phyloP scores from a whole-genome alignment of 2,329 filamentous ascomycete species.

The Phoma herbarum region DNA sequence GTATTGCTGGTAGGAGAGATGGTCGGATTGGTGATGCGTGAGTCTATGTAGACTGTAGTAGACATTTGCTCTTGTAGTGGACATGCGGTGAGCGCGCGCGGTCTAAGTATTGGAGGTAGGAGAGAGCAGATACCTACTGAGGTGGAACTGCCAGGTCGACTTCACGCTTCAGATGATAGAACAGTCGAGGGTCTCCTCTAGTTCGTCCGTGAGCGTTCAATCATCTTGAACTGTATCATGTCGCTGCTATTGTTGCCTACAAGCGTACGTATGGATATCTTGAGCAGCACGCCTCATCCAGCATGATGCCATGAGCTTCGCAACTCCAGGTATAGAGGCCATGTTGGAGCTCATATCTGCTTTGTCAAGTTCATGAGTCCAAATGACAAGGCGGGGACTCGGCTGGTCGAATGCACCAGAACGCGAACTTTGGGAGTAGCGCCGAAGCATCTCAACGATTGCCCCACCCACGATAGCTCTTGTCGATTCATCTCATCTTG shows the following conservation, averaged over 20 bases:
- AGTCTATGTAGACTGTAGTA: not conserved
- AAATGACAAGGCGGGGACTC: slow-evolving; percentile 5
- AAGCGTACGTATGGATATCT: not conserved
- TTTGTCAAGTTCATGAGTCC: not conserved
- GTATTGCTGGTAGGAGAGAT: not conserved
- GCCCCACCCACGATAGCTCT: slow-evolving; percentile 15
- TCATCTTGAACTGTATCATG: not conserved
- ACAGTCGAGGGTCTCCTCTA: not conserved
- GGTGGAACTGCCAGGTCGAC: not conserved
- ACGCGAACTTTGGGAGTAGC: slow-evolving; percentile 22
- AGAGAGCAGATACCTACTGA: not conserved
- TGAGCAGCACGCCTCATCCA: not conserved
- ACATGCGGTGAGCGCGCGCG: not conserved
- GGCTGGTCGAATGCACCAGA: slow-evolving; percentile 22
- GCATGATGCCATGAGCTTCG: not conserved
- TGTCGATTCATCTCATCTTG: not conserved
- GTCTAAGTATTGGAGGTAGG: no score
- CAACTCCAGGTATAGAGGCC: not conserved
- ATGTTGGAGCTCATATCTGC: not conserved
- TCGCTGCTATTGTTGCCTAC: not conserved
- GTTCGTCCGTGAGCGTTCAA: not conserved
- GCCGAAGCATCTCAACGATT: slow-evolving; percentile 15
- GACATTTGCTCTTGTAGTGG: not conserved
- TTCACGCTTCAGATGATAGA: not conserved
- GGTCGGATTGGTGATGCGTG: not conserved